A percentile compares a stretch with the other conserved stretches of the same genome.
These are phyloP conservation scores for Phaeosphaeriaceae sp. DNA, from an alignment of 2,329 filamentous ascomycete genomes.

Conservation along the genomic window DNA sequence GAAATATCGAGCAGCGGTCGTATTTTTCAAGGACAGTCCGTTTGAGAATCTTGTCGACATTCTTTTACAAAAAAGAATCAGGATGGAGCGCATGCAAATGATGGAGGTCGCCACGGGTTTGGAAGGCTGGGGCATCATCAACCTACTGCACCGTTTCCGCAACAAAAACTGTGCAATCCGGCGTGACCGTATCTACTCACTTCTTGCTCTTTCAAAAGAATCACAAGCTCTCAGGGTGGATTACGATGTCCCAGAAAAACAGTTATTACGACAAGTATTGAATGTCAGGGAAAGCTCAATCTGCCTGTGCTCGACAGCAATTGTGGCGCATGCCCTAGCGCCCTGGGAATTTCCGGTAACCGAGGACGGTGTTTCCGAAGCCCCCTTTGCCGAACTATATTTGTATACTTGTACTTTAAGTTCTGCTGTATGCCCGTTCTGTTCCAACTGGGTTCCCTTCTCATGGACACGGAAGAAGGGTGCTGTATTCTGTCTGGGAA, in stretches of 20 bases:
- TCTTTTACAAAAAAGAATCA: neutral
- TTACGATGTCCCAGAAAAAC: slow-evolving; percentile 4
- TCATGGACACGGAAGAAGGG: slow-evolving; percentile 8
- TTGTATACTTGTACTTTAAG: slow-evolving; percentile 1
- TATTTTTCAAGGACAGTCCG: neutral
- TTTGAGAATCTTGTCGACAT: slow-evolving; percentile 9
- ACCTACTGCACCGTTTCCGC: slow-evolving; percentile 7
- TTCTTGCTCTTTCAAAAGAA: slow-evolving; percentile 6
- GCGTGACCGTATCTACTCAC: slow-evolving; percentile 7
- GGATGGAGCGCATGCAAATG: too few species aligned
- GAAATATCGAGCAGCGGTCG: neutral
- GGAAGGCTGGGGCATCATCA: slow-evolving; percentile 5
- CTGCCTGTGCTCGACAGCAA: slow-evolving; percentile 6
- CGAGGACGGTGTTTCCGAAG: neutral
- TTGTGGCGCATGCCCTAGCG: slow-evolving; percentile 1
- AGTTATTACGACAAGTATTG: slow-evolving; percentile 3
- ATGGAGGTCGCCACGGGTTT: neutral
- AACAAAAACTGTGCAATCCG: slow-evolving; percentile 9
- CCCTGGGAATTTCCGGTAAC: slow-evolving; percentile 2
- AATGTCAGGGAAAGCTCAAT: slow-evolving; percentile 1
- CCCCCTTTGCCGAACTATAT: neutral
- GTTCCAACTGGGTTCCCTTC: slow-evolving; percentile 7
- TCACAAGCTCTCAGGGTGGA: slow-evolving; percentile 1
- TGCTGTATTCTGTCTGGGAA: slow-evolving; percentile 3
- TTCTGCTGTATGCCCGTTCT: slow-evolving; percentile 1